Evolutionary conservation across 169 alveolate species (phyloP).

Genomic region (Nephromyces sp.): DNA sequence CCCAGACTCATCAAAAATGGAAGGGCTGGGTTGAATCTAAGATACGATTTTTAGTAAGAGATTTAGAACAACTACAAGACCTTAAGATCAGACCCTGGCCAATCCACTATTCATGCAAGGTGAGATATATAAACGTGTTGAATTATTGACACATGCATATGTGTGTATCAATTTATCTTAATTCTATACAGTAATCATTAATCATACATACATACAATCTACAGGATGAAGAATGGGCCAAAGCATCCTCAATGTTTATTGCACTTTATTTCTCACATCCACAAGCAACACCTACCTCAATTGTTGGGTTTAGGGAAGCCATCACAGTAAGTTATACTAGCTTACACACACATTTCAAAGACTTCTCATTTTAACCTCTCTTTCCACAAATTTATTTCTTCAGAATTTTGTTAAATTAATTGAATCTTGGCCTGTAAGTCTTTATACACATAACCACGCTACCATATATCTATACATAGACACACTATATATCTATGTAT

Average conservation of each 20-base stretch:
- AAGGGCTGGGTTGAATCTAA: slow-evolving; percentile 53
- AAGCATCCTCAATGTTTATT: slow-evolving; percentile 3
- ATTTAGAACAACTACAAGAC: slow-evolving; percentile 34
- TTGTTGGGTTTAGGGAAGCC: not conserved
- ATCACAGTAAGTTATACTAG: not conserved
- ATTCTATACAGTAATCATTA: not conserved
- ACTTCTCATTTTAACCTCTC: not conserved
- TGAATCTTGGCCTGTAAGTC: slow-evolving; percentile 26
- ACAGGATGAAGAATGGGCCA: slow-evolving; percentile 3
- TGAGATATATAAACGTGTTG: not conserved
- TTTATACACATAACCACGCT: too few relatives aligned
- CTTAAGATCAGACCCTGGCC: slow-evolving; percentile 45
- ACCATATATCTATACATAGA: too few relatives aligned
- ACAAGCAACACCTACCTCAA: not conserved
- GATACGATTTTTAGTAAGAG: slow-evolving; percentile 38
- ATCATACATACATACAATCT: not conserved
- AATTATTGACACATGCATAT: not conserved
- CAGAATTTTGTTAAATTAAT: slow-evolving; percentile 32
- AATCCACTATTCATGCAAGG: not conserved
- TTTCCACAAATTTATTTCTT: not conserved
- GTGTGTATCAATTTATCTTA: not conserved
- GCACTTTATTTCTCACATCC: not conserved
- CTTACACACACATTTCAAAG: not conserved
- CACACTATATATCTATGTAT: too few relatives aligned
- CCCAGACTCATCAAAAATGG: slow-evolving; percentile 48